Conservation (phyloP, 2,329 filamentous ascomycete species). For the Berkeleyomyces rouxiae region DNA sequence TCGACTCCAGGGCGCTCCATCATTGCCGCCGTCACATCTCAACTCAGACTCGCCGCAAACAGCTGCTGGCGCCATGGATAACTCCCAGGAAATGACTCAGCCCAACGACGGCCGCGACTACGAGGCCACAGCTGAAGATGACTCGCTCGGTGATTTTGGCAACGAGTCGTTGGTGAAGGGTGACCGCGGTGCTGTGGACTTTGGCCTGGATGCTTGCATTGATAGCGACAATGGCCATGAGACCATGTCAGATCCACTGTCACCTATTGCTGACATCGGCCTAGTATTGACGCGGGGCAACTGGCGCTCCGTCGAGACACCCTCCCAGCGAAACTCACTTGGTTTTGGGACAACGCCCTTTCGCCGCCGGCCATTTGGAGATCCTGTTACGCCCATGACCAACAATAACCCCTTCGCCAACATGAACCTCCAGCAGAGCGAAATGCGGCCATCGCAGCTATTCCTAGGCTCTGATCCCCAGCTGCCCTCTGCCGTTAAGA, state of each 20-base stretch:
- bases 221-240: slow-evolving; percentile 22
- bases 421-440: slow-evolving; percentile 3
- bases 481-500: slow-evolving; percentile 34
- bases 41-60: not conserved
- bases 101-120: slow-evolving; percentile 41
- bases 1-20: not conserved
- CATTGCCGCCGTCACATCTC: not conserved
- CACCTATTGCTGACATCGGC: slow-evolving; percentile 20
- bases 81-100: slow-evolving; percentile 30
- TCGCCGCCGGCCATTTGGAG: slow-evolving; percentile 15
- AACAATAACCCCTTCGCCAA: slow-evolving; percentile 31
- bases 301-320: slow-evolving; percentile 22
- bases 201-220: slow-evolving; percentile 22
- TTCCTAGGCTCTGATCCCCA: slow-evolving; percentile 34
- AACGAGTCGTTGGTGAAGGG: slow-evolving; percentile 18
- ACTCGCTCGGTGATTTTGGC: slow-evolving; percentile 13
- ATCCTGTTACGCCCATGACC: slow-evolving; percentile 33
- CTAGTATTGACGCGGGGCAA: slow-evolving; percentile 24
- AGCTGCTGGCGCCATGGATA: slow-evolving; percentile 6
- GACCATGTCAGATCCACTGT: slow-evolving; percentile 23
- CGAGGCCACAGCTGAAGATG: slow-evolving; percentile 24
- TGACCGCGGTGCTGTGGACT: slow-evolving; percentile 15
- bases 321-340: slow-evolving; percentile 21
- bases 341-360: slow-evolving; percentile 19
- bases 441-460: slow-evolving; percentile 27